Evolutionary conservation across 805 yeast genomes (phyloP).

Genomic region (Suhomyces faveliae): DNA sequence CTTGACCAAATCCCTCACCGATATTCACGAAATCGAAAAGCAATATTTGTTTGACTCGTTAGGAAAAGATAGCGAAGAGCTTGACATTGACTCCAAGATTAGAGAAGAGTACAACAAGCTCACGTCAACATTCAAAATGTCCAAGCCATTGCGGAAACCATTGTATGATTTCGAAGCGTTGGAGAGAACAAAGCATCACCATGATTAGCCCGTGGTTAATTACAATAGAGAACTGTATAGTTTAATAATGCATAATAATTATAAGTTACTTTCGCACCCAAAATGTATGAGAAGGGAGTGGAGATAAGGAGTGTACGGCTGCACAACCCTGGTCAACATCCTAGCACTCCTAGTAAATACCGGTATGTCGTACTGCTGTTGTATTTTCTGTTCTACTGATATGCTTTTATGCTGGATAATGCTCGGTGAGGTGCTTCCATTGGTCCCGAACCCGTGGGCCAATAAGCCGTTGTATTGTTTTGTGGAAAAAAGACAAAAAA

Average conservation of each 20-base stretch:
- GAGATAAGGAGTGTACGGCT: too few relatives aligned
- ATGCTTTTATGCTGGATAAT: too few relatives aligned
- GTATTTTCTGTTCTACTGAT: too few relatives aligned
- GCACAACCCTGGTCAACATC: too few relatives aligned
- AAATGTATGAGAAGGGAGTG: too few relatives aligned
- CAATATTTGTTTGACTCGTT: constrained; percentile 14
- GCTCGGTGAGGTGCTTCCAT: too few relatives aligned
- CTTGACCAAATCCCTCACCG: constrained; percentile 16
- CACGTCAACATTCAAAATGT: constrained; percentile 6
- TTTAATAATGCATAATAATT: too few relatives aligned
- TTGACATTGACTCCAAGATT: background rate
- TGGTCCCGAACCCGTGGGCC: background rate
- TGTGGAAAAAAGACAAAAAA: background rate
- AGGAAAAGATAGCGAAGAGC: constrained; percentile 6
- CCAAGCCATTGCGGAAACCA: constrained; percentile 10
- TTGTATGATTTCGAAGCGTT: constrained; percentile 10
- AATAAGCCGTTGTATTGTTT: background rate
- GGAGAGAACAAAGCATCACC: constrained; percentile 8
- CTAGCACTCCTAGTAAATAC: too few relatives aligned
- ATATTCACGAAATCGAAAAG: constrained; percentile 19
- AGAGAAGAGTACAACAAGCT: constrained; percentile 7
- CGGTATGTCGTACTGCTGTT: too few relatives aligned
- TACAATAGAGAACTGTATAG: background rate
- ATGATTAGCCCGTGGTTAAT: background rate
- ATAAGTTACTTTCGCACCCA: too few relatives aligned